Percentiles rank a stretch among this genome's conserved stretches.
Conservation (phyloP, 129 eudicot genomes). For the Oenanthe sinensis region DNA sequence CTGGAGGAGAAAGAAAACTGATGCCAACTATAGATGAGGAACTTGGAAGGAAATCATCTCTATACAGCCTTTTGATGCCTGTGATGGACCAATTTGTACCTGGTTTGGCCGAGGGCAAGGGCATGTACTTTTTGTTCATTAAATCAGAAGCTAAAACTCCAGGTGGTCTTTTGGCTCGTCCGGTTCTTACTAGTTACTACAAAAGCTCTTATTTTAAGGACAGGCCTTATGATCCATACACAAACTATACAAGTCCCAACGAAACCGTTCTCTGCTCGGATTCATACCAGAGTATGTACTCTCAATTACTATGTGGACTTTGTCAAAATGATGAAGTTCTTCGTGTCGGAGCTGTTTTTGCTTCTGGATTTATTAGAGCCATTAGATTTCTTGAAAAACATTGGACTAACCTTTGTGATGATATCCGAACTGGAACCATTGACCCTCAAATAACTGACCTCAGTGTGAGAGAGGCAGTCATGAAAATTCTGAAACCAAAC, state of each 20-base stretch:
- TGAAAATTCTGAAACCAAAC: conserved; percentile 38
- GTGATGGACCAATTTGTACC: conserved; percentile 67
- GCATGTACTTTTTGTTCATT: conserved; percentile 53
- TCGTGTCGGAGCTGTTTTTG: conserved; percentile 75
- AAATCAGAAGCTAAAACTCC: conserved; percentile 72
- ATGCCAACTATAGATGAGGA: conserved; percentile 81
- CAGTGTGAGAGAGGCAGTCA: conserved; percentile 32
- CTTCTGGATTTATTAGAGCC: conserved; percentile 67
- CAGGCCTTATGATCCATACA: conserved; percentile 53
- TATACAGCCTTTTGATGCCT: conserved; percentile 80
- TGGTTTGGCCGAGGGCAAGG: conserved; percentile 66
- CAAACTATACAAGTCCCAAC: conserved; percentile 75
- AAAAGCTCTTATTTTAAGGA: conserved; percentile 55
- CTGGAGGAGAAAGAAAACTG: conserved; percentile 76
- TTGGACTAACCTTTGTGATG: conserved; percentile 42
- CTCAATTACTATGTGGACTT: conserved; percentile 80
- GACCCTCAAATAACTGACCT: conserved; percentile 39
- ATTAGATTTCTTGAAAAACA: conserved; percentile 52
- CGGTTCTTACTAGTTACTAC: conserved; percentile 66
- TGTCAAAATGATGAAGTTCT: conserved; percentile 46
- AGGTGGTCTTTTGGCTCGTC: conserved; percentile 62
- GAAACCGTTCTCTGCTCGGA: conserved; percentile 70
- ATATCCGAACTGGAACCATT: conserved; percentile 52
- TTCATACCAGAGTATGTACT: conserved; percentile 70
- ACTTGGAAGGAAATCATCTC: conserved; percentile 40